A percentile compares a stretch with the other conserved stretches of the same genome.
These are phyloP conservation scores for Ceratopteris richardii DNA, from an alignment of 75 land plant species.

Conservation along the genomic window DNA sequence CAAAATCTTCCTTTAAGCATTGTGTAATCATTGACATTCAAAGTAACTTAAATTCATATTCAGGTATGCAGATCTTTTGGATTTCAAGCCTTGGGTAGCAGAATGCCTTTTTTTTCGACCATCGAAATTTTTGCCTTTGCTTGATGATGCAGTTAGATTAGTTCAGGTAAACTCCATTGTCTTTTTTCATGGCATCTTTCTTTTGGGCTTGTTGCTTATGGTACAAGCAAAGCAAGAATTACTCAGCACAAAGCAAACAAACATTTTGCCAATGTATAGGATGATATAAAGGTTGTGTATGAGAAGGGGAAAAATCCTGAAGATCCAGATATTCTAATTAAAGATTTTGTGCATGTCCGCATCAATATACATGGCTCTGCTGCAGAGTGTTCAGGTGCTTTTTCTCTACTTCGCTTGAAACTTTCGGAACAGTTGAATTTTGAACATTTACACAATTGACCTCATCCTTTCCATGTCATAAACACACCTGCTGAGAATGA, in stretches of 20 bases:
- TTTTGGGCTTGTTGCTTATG: neutral
- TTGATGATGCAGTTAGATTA: constrained; percentile 52
- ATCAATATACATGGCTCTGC: constrained; percentile 68
- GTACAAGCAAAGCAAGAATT: too few relatives aligned
- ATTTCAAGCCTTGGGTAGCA: constrained; percentile 42
- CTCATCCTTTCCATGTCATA: neutral
- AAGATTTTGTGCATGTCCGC: constrained; percentile 71
- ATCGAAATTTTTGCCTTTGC: constrained; percentile 37
- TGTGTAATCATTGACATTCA: too few relatives aligned
- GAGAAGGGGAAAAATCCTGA: constrained; percentile 2
- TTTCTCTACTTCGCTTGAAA: neutral
- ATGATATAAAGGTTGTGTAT: neutral
- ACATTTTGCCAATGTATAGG: neutral
- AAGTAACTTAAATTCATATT: too few relatives aligned
- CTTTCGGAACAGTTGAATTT: neutral
- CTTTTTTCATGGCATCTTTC: neutral
- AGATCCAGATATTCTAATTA: constrained; percentile 17
- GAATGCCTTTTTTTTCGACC: constrained; percentile 55
- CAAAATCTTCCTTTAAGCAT: too few relatives aligned
- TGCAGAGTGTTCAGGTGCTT: constrained; percentile 61
- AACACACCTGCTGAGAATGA: too few relatives aligned
- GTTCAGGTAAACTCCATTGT: constrained; percentile 48
- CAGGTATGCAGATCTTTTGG: constrained; percentile 72
- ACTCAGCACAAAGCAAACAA: too few relatives aligned
- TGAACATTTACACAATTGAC: neutral